phyloP scores from a whole-genome alignment of 768 basidiomycete species.

The Amanita subjunquillea region DNA sequence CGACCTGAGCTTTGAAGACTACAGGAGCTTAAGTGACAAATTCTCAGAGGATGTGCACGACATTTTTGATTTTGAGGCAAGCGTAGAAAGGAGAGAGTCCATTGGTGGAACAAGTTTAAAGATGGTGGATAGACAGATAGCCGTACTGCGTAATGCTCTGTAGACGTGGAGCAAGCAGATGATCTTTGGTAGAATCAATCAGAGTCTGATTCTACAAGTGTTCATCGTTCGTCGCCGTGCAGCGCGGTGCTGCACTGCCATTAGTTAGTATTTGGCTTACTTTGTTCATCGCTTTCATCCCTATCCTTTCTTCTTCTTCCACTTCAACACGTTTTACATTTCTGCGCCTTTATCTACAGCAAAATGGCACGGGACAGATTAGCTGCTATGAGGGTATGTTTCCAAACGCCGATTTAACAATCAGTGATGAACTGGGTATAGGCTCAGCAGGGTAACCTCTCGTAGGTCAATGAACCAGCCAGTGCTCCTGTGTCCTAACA shows the following conservation, averaged over 20 bases:
- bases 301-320: conserved; percentile 11
- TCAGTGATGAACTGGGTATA: conserved; percentile 16
- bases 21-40: conserved; percentile 58
- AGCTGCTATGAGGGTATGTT: conserved; percentile 70
- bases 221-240: too few relatives aligned
- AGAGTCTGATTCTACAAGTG: too few relatives aligned
- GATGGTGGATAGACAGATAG: conserved; percentile 82
- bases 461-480: conserved; percentile 24
- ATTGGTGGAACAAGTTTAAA: conserved; percentile 85
- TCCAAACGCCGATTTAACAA: not conserved
- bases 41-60: conserved; percentile 75
- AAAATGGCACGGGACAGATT: conserved; percentile 86
- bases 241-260: not conserved
- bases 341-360: conserved; percentile 10
- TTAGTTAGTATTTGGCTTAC: not conserved
- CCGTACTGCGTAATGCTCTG: conserved; percentile 57
- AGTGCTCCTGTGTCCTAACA: conserved; percentile 7
- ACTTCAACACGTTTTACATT: conserved; percentile 12
- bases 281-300: conserved; percentile 1
- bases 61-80: conserved; percentile 93
- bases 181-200: too few relatives aligned
- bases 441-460: conserved; percentile 57
- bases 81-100: conserved; percentile 84
- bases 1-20: conserved; percentile 73
- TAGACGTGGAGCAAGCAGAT: conserved; percentile 13